Evolutionary conservation across 176 grass and related monocot species (phyloP).

Genomic region (Puccinellia tenuiflora): DNA sequence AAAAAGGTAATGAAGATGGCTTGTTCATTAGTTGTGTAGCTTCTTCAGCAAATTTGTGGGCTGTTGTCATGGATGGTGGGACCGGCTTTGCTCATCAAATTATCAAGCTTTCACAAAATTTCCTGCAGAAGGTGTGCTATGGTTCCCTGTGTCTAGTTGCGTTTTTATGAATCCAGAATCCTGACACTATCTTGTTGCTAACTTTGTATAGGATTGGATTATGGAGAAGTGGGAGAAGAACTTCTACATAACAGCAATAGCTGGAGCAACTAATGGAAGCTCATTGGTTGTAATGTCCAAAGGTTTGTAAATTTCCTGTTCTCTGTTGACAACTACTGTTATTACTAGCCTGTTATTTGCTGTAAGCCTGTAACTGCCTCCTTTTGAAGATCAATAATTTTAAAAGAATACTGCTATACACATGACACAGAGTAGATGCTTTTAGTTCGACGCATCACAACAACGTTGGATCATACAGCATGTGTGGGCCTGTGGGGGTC

Average conservation of each 20-base stretch:
- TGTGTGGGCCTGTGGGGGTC: neutral
- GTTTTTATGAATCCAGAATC: neutral
- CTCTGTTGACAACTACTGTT: neutral
- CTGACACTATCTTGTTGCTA: conserved; percentile 3
- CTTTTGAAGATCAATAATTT: neutral
- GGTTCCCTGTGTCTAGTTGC: neutral
- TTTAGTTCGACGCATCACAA: neutral
- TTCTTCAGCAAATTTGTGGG: conserved; percentile 65
- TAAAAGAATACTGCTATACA: neutral
- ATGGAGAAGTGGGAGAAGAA: conserved; percentile 79
- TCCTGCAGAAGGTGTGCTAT: conserved; percentile 64
- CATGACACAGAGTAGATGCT: neutral
- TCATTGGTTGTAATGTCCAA: conserved; percentile 86
- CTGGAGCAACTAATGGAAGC: conserved; percentile 70
- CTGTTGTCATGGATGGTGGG: conserved; percentile 76
- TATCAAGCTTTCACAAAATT: conserved; percentile 55
- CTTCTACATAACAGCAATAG: conserved; percentile 79
- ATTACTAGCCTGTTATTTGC: neutral
- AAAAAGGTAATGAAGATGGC: conserved; percentile 71
- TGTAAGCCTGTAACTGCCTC: neutral
- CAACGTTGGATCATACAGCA: neutral
- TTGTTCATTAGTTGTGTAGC: conserved; percentile 74
- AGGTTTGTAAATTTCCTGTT: conserved; percentile 52
- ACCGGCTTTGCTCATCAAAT: conserved; percentile 64
- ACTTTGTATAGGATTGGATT: conserved; percentile 68